These are phyloP conservation scores for Pyrenophora seminiperda DNA, from an alignment of 2,329 filamentous ascomycete species.

Conservation along the genomic window DNA sequence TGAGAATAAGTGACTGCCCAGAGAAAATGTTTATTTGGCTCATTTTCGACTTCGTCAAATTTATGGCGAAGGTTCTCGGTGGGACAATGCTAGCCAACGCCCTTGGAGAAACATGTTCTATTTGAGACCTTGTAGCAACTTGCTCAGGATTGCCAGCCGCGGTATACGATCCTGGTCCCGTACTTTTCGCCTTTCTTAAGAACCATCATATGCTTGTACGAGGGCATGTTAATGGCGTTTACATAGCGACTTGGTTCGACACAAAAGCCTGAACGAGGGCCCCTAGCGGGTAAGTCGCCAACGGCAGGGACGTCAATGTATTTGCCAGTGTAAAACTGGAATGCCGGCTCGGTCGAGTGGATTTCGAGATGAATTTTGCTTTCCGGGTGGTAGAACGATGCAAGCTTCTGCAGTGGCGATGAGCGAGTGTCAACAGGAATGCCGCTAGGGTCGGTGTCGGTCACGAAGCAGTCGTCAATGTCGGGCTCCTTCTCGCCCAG, in stretches of 20 bases:
- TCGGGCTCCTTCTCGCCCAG: conserved; percentile 73
- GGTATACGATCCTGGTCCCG: conserved; percentile 81
- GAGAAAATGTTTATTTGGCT: no score
- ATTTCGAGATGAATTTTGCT: conserved; percentile 84
- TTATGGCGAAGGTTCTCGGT: no score
- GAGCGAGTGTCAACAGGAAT: conserved; percentile 59
- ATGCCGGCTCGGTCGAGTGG: conserved; percentile 88
- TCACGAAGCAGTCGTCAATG: conserved; percentile 89
- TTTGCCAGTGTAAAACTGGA: conserved; percentile 95
- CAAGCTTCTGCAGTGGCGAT: conserved; percentile 67
- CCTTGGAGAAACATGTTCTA: neutral
- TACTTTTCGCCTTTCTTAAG: conserved; percentile 85
- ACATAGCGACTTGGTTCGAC: conserved; percentile 91
- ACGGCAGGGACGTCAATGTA: conserved; percentile 76
- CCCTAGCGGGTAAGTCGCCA: conserved; percentile 65
- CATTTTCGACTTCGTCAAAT: no score
- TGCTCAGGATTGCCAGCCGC: conserved; percentile 70
- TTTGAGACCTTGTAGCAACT: neutral
- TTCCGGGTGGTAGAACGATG: conserved; percentile 73
- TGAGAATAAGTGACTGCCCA: no score
- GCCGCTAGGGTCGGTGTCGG: conserved; percentile 65
- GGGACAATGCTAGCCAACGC: no score
- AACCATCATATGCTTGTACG: conserved; percentile 78
- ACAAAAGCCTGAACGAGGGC: conserved; percentile 78
- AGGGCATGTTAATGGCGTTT: conserved; percentile 80